Evolutionary conservation across 2,329 filamentous ascomycete species (phyloP).

Genomic region (Peltaster fructicola): DNA sequence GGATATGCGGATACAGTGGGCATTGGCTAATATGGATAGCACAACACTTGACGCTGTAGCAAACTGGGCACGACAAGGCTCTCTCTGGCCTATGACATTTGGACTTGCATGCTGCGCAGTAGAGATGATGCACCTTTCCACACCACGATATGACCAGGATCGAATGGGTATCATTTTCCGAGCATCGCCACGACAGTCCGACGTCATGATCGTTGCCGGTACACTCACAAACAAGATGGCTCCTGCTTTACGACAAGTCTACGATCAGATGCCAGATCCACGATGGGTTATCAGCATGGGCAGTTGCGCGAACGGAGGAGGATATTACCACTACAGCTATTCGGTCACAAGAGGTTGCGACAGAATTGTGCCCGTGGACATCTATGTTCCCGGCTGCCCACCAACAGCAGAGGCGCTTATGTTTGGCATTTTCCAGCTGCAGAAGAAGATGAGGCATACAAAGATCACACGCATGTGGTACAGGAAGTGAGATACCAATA

Average conservation of each 20-base stretch:
- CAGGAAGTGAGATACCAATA: too few species aligned
- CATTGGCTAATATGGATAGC: constrained; percentile 26
- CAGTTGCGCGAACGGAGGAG: constrained; percentile 66
- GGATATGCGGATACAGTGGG: neutral
- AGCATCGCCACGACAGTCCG: constrained; percentile 69
- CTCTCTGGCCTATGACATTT: constrained; percentile 79
- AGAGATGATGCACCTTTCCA: constrained; percentile 86
- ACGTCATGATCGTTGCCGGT: constrained; percentile 86
- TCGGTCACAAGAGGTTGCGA: constrained; percentile 59
- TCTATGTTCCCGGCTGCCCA: constrained; percentile 60
- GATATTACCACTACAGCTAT: constrained; percentile 74
- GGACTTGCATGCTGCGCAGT: constrained; percentile 76
- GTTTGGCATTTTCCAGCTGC: constrained; percentile 53
- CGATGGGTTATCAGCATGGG: constrained; percentile 74
- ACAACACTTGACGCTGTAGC: constrained; percentile 62
- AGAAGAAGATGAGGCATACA: constrained; percentile 53
- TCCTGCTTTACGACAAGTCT: constrained; percentile 68
- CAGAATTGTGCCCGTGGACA: constrained; percentile 59
- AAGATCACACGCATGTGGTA: constrained; percentile 39
- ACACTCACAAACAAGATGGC: constrained; percentile 96
- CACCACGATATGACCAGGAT: constrained; percentile 78
- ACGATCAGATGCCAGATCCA: constrained; percentile 86
- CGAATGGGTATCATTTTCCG: constrained; percentile 80
- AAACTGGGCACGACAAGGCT: constrained; percentile 73
- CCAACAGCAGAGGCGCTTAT: constrained; percentile 35